Evolutionary conservation across 306 rosid genomes (phyloP), one percentile per base, ranked within the genome.

Genomic region (Abrus pulchellus): DNA sequence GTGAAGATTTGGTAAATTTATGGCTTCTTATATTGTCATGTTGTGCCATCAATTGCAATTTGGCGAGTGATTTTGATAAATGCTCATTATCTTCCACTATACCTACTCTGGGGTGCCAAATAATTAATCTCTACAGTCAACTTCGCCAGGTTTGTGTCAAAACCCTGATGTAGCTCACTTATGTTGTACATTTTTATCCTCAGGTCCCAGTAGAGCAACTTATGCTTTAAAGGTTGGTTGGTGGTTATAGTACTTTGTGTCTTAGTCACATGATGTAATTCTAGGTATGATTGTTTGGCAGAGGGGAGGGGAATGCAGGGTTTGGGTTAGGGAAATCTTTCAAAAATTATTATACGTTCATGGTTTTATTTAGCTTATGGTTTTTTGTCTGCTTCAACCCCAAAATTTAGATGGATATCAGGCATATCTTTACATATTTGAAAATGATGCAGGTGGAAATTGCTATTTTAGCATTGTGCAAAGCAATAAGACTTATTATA

Each of bases 71-170:
- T 68, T 69, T 80, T 9, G 86, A 77, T 73, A 85, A 54, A 56
- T 59, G 80, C 78, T 86, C 88, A 57, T 78, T 90, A 74, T 62
- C 85, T 69, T 83, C 85, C 36, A 86, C 76, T 72, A 74, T 91
- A 72, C 76, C 81, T 53, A 83, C 85, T 32, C 83, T 89, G 83
- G 97, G 94, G 47, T 88, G 95, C 79, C 95, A 89, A 78, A 83
- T 90, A 80, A 65, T 93, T 81, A 72, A 73, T 75, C 90, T 94
- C 78, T 93, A 91, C 64, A 60, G 97, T 83, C 94, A 94, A 87
- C 93, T 93, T 80, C 95, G 99, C 57, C 97, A 93, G 99, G 99
- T 94, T 85, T 9, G 92, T 87, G 61, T 67, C 29, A 53, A 57
- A 64, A 77, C 74, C 67, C 68, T 83, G 77, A 84, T 78, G 28